Evolutionary conservation across 2,329 filamentous ascomycete species (phyloP), one percentile per base, ranked within the genome.

Genomic region (Nigrospora sphaerica): DNA sequence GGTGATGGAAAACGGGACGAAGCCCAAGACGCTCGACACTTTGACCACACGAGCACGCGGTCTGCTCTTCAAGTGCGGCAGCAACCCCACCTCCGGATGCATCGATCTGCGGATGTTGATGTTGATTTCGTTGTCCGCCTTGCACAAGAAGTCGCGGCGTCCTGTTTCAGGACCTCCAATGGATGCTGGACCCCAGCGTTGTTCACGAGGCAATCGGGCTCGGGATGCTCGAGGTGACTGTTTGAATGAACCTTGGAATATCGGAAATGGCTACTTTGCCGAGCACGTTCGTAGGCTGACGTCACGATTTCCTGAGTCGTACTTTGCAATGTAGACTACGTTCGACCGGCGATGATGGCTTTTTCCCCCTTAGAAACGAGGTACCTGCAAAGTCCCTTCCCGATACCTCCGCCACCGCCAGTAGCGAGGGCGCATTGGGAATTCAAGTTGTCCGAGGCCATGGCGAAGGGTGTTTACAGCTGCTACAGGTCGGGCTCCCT

Each of bases 101-200:
- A 81, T 73, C 0, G 78, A 77, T 0, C 77, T 77, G 0, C 73
- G 66, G 51, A 81, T 71, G 50, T 81, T 80, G 59, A 78, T 80
- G 53, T 78, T 63, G 44, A 81, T 74, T 50, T 81, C 77, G 34
- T 77, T 63, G 49, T 81, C 77, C 0, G 75, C 76, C 46, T 74
- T 74, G 12, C 55, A 19, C 0, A 79, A 63, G 37, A 78, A 73
- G 28, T 72, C 66, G 0, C 54, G 19, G 61, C 58, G n/a, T 54
- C 56, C 18, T 67, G 66, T 35, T 62, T 59, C 9, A 59, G 28
- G 1, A 77, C 64, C 14, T 74, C 59, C 1, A 82, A 66, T 0
- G 75, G 78, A 2, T 75, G 62, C 56, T 81, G 77, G 0, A 81
- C 73, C 2, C 77, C 77, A 0, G 77, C 77, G 46, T 82, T 81